Evolutionary conservation across 345 rosid genomes (phyloP), one percentile per base, ranked within the genome.

Genomic region (Moricandia arvensis): DNA sequence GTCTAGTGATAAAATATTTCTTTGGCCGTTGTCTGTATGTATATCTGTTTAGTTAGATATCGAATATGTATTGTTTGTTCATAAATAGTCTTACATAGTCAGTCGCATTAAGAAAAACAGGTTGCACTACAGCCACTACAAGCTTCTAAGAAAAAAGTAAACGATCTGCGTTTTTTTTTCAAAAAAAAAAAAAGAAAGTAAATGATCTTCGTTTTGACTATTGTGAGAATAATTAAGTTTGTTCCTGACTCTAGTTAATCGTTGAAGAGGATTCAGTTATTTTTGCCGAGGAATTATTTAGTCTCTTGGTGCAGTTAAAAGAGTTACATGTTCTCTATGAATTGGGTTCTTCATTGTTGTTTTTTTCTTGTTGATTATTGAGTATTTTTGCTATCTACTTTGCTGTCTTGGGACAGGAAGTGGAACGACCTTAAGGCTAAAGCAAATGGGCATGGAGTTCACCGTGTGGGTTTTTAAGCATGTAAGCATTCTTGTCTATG

Each of bases 391-490:
- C 63, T 71, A 38, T 45, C 37, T 53, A 51, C 45, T 58, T 59
- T 63, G 60, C 75, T 81, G 66, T 30, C 76, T 80, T 74, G 45
- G 65, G 68, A 71, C 74, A 91, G 98, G 98, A 64, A 85, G 16
- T 75, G 89, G 89, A 76, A 91, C 97, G 64, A 94, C 96, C 59
- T 84, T 87, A 73, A 89, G 96, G 88, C 79, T 94, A 84, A 91
- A 89, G 87, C 98, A 90, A 79, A 78, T 91, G 84, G 97, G 98
- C 69, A 94, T 94, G 98, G 98, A 94, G 81, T 94, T 94, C 82
- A 88, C 97, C 34, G 97, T 94, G 59, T 94, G 97, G 98, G 98
- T 90, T 72, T 94, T 94, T 80, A 94, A 94, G 86, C 98, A 94
- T 80, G 97, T 94, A 85, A 86, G 65, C 73, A 43, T 66, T 41